Percentiles rank a stretch among this genome's conserved stretches.
phyloP scores from a whole-genome alignment of 2,329 filamentous ascomycete genomes.

The Penicillium sp. region DNA sequence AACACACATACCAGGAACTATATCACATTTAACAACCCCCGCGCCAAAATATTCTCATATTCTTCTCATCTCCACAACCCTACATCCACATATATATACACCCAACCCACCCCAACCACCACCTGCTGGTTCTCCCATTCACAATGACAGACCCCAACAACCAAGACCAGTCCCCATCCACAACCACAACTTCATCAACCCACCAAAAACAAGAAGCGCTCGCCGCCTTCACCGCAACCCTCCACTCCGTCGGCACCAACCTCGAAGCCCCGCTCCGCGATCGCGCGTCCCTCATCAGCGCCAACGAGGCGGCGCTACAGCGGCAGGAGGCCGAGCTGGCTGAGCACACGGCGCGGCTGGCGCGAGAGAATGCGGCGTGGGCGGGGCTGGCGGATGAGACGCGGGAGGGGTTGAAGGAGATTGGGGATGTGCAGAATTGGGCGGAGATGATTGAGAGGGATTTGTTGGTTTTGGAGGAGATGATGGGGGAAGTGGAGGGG shows the following conservation, averaged over 20 bases:
- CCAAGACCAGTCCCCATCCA: neutral
- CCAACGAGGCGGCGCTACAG: constrained; percentile 55
- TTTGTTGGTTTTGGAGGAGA: constrained; percentile 47
- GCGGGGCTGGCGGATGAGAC: constrained; percentile 57
- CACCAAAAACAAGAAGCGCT: constrained; percentile 46
- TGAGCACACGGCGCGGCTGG: constrained; percentile 52
- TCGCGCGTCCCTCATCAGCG: constrained; percentile 58
- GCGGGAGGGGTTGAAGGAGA: constrained; percentile 60
- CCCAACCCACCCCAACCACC: too few relatives aligned
- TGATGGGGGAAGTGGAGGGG: constrained; percentile 39
- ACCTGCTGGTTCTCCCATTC: neutral
- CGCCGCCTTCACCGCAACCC: constrained; percentile 47
- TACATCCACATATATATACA: too few relatives aligned
- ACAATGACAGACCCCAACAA: neutral
- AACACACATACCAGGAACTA: too few relatives aligned
- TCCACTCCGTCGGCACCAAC: constrained; percentile 47
- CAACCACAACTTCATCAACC: constrained; percentile 14
- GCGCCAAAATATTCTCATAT: too few relatives aligned
- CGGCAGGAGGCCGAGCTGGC: constrained; percentile 58
- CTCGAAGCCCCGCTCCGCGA: constrained; percentile 57
- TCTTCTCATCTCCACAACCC: too few relatives aligned
- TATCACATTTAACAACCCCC: too few relatives aligned
- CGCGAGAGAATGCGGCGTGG: constrained; percentile 56
- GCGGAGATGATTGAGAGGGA: constrained; percentile 61
- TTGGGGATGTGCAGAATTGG: constrained; percentile 68